phyloP scores from a whole-genome alignment of 768 basidiomycete genomes.

The Podaxis sp. region DNA sequence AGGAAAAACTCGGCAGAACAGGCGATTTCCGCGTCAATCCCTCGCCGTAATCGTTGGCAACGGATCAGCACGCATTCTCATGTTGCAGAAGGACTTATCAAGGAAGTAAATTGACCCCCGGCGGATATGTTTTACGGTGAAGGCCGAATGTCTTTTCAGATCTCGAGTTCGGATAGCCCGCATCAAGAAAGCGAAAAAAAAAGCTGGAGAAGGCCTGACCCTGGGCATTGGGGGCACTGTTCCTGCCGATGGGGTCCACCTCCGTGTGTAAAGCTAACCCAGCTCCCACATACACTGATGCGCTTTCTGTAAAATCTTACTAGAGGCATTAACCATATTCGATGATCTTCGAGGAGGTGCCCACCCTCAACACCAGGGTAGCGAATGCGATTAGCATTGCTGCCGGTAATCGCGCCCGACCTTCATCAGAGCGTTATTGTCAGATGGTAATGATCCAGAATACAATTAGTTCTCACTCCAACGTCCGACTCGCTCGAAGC shows the following conservation, averaged over 20 bases:
- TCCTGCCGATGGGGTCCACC: background rate
- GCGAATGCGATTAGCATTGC: background rate
- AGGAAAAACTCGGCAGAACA: background rate
- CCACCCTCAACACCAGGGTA: background rate
- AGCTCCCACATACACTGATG: background rate
- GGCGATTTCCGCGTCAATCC: background rate
- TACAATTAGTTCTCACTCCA: background rate
- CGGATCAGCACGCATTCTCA: constrained; percentile 6
- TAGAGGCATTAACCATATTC: background rate
- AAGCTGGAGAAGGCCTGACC: background rate
- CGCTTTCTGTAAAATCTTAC: background rate
- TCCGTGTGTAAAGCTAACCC: background rate
- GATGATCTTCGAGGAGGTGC: constrained; percentile 2
- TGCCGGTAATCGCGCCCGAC: background rate
- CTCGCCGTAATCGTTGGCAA: background rate
- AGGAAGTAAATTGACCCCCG: background rate
- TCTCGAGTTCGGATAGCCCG: background rate
- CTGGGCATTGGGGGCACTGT: background rate
- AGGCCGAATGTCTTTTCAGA: constrained; percentile 1
- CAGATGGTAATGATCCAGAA: background rate
- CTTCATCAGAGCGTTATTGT: background rate
- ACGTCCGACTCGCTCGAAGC: constrained; percentile 4
- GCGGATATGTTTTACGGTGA: constrained; percentile 10
- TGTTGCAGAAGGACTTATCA: background rate
- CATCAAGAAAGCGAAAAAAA: background rate